A percentile compares a stretch with the other conserved stretches of the same genome.
These are phyloP conservation scores for Pelagomonas calceolata DNA, from an alignment of 108 stramenopile species.

Conservation along the genomic window DNA sequence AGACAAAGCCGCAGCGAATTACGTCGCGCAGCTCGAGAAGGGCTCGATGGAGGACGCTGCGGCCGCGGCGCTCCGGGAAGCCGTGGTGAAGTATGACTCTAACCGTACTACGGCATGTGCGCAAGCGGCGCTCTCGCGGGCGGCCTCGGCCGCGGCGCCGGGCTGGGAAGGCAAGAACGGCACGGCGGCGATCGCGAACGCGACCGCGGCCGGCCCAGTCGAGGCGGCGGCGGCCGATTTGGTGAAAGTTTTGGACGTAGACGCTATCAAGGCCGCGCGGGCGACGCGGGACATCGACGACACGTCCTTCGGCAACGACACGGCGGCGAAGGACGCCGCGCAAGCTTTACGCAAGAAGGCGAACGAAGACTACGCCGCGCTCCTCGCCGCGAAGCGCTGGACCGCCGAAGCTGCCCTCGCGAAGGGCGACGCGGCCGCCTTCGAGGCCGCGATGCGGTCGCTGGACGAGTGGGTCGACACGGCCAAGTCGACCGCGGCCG, in stretches of 20 bases:
- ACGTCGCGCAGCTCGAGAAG: background rate
- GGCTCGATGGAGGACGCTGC: background rate
- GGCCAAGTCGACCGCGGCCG: background rate
- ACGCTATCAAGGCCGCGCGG: background rate
- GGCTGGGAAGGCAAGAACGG: background rate
- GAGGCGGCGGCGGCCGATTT: background rate
- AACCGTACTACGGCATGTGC: background rate
- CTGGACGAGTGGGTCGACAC: background rate
- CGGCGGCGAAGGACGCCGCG: background rate
- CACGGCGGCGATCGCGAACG: background rate
- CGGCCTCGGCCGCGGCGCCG: background rate
- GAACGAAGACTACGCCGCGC: background rate
- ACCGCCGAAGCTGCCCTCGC: background rate
- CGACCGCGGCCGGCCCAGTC: background rate
- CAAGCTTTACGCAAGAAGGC: too few relatives aligned
- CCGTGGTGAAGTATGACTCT: background rate
- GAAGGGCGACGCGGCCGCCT: background rate
- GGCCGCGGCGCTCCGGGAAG: background rate
- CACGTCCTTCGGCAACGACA: background rate
- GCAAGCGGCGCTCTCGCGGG: background rate
- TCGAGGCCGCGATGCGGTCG: background rate
- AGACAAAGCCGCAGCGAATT: background rate
- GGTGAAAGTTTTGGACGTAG: background rate
- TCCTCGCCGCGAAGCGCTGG: background rate
- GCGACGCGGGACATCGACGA: background rate